phyloP scores from a whole-genome alignment of 2,329 filamentous ascomycete genomes.

The Trichoderma atroviride region DNA sequence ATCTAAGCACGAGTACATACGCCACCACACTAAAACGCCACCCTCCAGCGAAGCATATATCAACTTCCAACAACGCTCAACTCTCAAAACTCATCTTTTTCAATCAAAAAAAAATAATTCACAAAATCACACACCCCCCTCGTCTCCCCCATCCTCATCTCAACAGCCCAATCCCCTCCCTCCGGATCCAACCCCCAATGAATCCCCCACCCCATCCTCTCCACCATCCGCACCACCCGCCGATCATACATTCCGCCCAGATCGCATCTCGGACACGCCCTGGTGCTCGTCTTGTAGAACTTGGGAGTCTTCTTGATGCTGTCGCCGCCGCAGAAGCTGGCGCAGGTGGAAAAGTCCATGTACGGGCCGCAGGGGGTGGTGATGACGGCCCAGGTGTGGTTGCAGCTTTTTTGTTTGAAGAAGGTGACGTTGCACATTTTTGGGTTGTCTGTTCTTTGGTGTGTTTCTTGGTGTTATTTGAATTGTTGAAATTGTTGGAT shows the following conservation, averaged over 20 bases:
- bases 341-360: constrained; percentile 55
- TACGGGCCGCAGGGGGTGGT: constrained; percentile 51
- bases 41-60: background rate
- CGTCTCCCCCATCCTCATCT: constrained; percentile 36
- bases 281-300: constrained; percentile 41
- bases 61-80: background rate
- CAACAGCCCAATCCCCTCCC: constrained; percentile 42
- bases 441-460: background rate
- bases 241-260: constrained; percentile 49
- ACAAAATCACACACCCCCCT: constrained; percentile 38
- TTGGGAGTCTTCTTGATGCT: constrained; percentile 41
- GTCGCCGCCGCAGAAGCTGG: constrained; percentile 43
- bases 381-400: constrained; percentile 56
- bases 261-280: constrained; percentile 48
- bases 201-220: constrained; percentile 47
- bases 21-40: background rate
- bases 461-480: background rate
- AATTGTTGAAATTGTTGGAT: background rate
- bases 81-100: background rate
- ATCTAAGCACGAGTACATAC: background rate
- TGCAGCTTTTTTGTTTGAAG: constrained; percentile 53
- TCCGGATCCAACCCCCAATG: constrained; percentile 53
- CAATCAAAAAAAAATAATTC: constrained; percentile 24
- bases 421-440: constrained; percentile 54
- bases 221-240: constrained; percentile 52